Conservation (phyloP, 2,329 filamentous ascomycete genomes). For the Fusarium nurragi region DNA sequence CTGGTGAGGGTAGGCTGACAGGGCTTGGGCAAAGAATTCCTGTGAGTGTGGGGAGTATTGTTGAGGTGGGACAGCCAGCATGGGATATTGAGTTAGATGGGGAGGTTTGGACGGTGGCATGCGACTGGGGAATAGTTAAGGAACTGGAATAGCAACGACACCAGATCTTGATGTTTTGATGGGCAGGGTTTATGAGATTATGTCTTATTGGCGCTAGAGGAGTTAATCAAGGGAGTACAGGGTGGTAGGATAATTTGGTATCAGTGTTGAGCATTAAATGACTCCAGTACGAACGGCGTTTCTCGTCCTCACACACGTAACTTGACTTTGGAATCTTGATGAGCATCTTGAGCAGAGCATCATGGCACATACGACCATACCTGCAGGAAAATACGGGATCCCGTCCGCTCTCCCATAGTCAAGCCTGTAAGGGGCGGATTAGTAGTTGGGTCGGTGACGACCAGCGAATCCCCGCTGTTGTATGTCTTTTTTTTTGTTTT, state of each 20-base stretch:
- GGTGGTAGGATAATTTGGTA: no score
- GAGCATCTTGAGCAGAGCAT: background rate
- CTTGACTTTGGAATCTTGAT: background rate
- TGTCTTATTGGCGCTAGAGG: background rate
- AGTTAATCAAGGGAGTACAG: background rate
- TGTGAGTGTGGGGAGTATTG: slow-evolving; percentile 45
- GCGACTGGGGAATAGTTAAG: slow-evolving; percentile 49
- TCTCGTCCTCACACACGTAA: background rate
- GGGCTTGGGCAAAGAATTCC: slow-evolving; percentile 47
- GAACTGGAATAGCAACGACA: background rate
- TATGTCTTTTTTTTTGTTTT: slow-evolving; percentile 25
- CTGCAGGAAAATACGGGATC: slow-evolving; percentile 31
- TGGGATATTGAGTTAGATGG: slow-evolving; percentile 52
- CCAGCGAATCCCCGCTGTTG: slow-evolving; percentile 28
- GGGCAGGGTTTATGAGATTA: background rate
- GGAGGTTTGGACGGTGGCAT: slow-evolving; percentile 51
- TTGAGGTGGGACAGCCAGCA: slow-evolving; percentile 49
- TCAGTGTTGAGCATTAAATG: background rate
- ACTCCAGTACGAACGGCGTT: background rate
- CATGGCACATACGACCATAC: slow-evolving; percentile 27
- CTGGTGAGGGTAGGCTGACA: slow-evolving; percentile 51
- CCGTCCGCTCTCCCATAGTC: slow-evolving; percentile 30
- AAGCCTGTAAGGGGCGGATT: slow-evolving; percentile 26
- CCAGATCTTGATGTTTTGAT: background rate
- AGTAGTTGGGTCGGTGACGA: slow-evolving; percentile 14